Evolutionary conservation across 225 moss, liverwort and hornwort genomes (phyloP).

Genomic region (Lunularia cruciata): DNA sequence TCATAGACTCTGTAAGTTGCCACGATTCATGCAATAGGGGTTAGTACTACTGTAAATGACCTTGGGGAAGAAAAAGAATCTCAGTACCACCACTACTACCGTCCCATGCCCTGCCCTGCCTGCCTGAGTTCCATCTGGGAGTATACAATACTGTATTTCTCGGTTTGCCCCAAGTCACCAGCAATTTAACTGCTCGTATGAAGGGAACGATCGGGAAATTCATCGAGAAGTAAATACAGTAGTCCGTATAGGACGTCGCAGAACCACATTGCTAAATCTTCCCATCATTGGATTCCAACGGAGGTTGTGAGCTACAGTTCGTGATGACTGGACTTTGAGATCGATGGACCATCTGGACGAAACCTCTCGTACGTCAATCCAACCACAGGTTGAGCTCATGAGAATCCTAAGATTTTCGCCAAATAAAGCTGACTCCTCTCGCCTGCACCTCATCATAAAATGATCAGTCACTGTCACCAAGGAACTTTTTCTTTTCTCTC

Average conservation of each 20-base stretch:
- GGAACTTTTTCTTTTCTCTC: too few species aligned
- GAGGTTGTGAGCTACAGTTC: not conserved
- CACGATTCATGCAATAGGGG: not conserved
- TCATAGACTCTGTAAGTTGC: too few species aligned
- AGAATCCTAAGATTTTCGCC: not conserved
- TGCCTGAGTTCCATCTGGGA: not conserved
- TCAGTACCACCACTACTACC: not conserved
- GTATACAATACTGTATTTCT: too few species aligned
- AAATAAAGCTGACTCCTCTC: not conserved
- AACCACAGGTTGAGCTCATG: not conserved
- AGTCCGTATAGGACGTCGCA: not conserved
- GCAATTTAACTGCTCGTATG: too few species aligned
- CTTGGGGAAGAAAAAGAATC: not conserved
- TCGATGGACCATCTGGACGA: not conserved
- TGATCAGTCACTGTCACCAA: not conserved
- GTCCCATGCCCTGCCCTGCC: not conserved
- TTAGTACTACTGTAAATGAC: too few species aligned
- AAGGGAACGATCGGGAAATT: too few species aligned
- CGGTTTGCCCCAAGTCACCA: not conserved
- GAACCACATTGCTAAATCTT: too few species aligned
- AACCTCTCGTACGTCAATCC: not conserved
- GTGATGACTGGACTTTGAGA: not conserved
- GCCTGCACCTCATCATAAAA: not conserved
- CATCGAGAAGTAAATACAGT: not conserved
- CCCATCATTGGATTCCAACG: constrained; percentile 1